These are phyloP conservation scores for Salix arbutifolia DNA, from an alignment of 345 rosid genomes.

Conservation along the genomic window DNA sequence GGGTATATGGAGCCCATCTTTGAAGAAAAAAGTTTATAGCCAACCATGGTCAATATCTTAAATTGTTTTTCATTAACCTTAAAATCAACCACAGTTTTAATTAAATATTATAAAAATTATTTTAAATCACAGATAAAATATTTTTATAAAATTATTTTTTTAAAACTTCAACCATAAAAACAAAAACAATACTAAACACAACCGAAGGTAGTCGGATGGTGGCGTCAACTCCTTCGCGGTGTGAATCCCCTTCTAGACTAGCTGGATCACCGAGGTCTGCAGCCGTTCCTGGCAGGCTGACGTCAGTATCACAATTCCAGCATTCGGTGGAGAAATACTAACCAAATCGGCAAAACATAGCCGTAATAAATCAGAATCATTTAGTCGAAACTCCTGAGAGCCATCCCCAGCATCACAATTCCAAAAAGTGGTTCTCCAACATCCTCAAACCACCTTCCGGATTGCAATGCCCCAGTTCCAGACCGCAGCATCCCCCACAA, in stretches of 20 bases:
- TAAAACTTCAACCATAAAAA: too few species aligned
- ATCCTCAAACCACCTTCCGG: slow-evolving; percentile 29
- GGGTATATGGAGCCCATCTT: too few species aligned
- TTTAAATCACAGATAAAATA: too few species aligned
- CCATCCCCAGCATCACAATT: slow-evolving; percentile 32
- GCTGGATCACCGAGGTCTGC: slow-evolving; percentile 48
- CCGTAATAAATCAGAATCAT: slow-evolving; percentile 33
- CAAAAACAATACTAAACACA: too few species aligned
- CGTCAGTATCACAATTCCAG: background rate
- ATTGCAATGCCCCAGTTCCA: slow-evolving; percentile 1
- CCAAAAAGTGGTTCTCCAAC: slow-evolving; percentile 47
- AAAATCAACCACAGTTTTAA: too few species aligned
- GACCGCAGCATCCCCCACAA: slow-evolving; percentile 7
- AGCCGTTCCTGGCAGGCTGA: slow-evolving; percentile 25
- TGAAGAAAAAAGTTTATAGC: too few species aligned
- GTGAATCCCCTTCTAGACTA: slow-evolving; percentile 43
- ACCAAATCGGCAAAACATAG: slow-evolving; percentile 45
- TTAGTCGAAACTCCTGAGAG: slow-evolving; percentile 15
- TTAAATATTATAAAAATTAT: too few species aligned
- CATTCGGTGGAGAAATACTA: slow-evolving; percentile 53
- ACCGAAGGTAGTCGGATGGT: slow-evolving; percentile 52
- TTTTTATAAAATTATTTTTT: too few species aligned
- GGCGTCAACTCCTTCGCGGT: slow-evolving; percentile 40
- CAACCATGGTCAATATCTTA: too few species aligned
- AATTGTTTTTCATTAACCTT: too few species aligned